These are phyloP conservation scores for Melampsora allii-populina DNA, from an alignment of 1,284 basidiomycete species.

Conservation along the genomic window DNA sequence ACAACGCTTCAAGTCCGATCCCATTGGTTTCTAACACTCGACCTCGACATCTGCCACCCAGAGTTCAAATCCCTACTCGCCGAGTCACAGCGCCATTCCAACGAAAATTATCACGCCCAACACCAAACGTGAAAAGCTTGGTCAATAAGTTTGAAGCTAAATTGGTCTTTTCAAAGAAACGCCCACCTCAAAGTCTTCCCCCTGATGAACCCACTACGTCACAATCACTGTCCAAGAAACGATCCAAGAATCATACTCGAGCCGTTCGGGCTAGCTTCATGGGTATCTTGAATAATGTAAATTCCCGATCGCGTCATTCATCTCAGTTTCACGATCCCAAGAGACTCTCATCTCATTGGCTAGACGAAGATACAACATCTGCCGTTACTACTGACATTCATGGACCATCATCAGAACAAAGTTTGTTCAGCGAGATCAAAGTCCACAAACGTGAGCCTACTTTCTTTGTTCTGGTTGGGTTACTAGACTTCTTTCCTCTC, in stretches of 20 bases:
- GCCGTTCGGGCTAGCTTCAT: slow-evolving; percentile 1
- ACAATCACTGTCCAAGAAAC: background rate
- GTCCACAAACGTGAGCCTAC: background rate
- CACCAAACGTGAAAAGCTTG: background rate
- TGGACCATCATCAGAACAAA: background rate
- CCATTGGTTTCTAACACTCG: background rate
- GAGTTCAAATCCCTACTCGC: background rate
- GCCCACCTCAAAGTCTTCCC: background rate
- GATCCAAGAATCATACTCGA: background rate
- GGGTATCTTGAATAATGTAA: background rate
- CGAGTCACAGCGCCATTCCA: background rate
- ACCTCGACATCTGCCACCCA: background rate
- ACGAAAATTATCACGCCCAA: background rate
- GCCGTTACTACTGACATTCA: background rate
- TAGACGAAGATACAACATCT: background rate
- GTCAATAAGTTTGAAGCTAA: slow-evolving; percentile 3
- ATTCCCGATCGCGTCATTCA: background rate
- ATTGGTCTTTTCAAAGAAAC: background rate
- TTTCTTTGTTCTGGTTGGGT: background rate
- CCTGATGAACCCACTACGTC: background rate
- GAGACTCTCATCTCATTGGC: background rate
- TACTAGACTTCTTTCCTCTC: background rate
- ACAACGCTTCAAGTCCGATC: background rate
- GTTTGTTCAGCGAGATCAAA: background rate
- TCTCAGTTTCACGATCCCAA: background rate